Base-by-base conservation (phyloP, 1,284 basidiomycete species). In the Leccinum colubrinum region DNA sequence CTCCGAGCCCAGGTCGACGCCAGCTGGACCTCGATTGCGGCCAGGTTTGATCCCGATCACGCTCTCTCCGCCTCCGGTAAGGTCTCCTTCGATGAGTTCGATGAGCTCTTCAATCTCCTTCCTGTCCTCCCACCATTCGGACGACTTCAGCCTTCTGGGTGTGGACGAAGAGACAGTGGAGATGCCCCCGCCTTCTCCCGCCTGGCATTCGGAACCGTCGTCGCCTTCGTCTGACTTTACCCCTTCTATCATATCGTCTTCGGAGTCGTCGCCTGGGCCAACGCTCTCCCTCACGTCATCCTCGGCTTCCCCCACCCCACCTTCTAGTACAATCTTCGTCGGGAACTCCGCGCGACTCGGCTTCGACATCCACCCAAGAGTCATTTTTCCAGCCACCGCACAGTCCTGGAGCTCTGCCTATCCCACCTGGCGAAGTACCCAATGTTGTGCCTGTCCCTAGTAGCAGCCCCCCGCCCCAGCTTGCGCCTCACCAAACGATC, bases 121-220 rank as follows among this genome's bases (percentile, higher is more conserved):
- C 71, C 67, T 91, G 59, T 88, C 88, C 1, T 91, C 90, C 9
- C 86, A 88, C 65, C 86, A 91, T 66, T 91, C 90, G 0, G 90
- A 92, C 61, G 89, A 90, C 66, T 70, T 79, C 50, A 82, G 79
- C 61, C 68, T 83, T 52, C 69, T 80, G 73, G 71, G 35, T 48
- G 15, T 41, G 17, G 79, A 75, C 56, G 77, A 75, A 22, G 78
- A 77, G 61, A 62, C 65, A n/a, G 63, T 63, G 33, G 68, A 62
- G n/a, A 65, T 67, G 30, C 33, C 53, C 27, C 62, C 20, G 6
- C 61, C 65, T 33, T 71, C 73, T 14, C 71, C 76, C 25, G 71
- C 68, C 27, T 74, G 75, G 63, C 64, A 62, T 27, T 75, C 73
- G 1, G 72, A 70, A 46, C 71, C 67, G 1, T 77, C 78, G 4